Evolutionary conservation across 78 protist species (phyloP), one percentile per base, ranked within the genome.

Genomic region (Dictyostelium firmibasis): DNA sequence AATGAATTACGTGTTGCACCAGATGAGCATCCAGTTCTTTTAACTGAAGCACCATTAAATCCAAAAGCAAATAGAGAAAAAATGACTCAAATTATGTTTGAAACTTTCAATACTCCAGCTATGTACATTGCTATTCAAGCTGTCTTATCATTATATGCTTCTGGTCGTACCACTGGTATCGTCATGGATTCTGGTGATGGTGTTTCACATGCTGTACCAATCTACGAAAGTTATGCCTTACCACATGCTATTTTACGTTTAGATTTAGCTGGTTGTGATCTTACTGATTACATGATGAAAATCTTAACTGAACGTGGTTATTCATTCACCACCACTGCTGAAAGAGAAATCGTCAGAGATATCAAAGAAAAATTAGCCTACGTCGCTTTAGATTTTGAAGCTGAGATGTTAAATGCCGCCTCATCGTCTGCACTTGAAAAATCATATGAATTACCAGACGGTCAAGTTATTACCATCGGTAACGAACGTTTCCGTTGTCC

Each of bases 291-390:
- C 97, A 82, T 98, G 96, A 81, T 92, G 97, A 97, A 95, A 97
- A 89, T 98, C 87, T 97, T 99, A 50, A 95, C 96, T 31, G 98
- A 98, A 96, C 96, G 98, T 20, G 99, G 99, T 44, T 98, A 99
- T 95, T 97, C 99, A 62, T 98, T 98, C 97, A 97, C 96, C 85
- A 96, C 98, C 91, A 94, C 98, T 35, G 97, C 98, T 62, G 98
- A 98, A 86, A 53, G 97, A 27, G 98, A 98, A 77, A 95, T 97
- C 85, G 98, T 97, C 57, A 64, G 97, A 69, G 78, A 88, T 18
- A 94, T 98, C 91, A 98, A 98, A 94, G 99, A 98, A 44, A 92
- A 92, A 87, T 81, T 92, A 76, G 86, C 91, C 84, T 92, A 83
- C 84, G 96, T 92, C 36, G 95, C 95, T 16, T 8, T 91, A 0